Evolutionary conservation across 1,139 yeast species (phyloP).

Genomic region (Candida dubliniensis): DNA sequence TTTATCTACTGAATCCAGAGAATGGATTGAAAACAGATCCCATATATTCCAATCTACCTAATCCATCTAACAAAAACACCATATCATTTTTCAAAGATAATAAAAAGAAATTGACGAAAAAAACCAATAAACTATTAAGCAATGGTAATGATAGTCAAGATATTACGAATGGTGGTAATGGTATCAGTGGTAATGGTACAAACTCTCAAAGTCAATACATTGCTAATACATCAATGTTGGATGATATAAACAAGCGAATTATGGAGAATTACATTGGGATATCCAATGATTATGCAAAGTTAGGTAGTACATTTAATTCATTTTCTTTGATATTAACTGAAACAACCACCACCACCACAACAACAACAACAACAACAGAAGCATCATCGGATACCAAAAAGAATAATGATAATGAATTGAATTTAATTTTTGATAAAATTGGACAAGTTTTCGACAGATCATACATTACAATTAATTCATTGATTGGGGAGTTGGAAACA

Average conservation of each 20-base stretch:
- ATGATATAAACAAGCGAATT: constrained; percentile 64
- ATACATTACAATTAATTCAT: constrained; percentile 61
- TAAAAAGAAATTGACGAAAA: constrained; percentile 28
- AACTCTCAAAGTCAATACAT: constrained; percentile 16
- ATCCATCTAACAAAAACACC: constrained; percentile 45
- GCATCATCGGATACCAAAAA: constrained; percentile 2
- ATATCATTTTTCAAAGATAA: constrained; percentile 40
- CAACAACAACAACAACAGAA: too few relatives aligned
- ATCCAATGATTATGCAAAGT: constrained; percentile 65
- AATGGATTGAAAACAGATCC: constrained; percentile 53
- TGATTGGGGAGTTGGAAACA: constrained; percentile 69
- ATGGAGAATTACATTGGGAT: constrained; percentile 64
- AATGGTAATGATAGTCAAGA: constrained; percentile 10
- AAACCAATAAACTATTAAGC: constrained; percentile 25
- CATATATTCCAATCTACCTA: constrained; percentile 64
- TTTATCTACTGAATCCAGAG: constrained; percentile 56
- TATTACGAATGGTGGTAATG: not conserved
- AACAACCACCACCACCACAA: constrained; percentile 14
- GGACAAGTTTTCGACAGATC: constrained; percentile 82
- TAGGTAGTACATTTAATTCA: constrained; percentile 72
- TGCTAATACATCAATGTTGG: constrained; percentile 49
- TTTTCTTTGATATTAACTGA: constrained; percentile 60
- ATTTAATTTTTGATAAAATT: constrained; percentile 55
- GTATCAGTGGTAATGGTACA: not conserved
- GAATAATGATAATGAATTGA: constrained; percentile 34